Evolutionary conservation across 2,329 filamentous ascomycete species (phyloP).

Genomic region (Penicillium sp.): DNA sequence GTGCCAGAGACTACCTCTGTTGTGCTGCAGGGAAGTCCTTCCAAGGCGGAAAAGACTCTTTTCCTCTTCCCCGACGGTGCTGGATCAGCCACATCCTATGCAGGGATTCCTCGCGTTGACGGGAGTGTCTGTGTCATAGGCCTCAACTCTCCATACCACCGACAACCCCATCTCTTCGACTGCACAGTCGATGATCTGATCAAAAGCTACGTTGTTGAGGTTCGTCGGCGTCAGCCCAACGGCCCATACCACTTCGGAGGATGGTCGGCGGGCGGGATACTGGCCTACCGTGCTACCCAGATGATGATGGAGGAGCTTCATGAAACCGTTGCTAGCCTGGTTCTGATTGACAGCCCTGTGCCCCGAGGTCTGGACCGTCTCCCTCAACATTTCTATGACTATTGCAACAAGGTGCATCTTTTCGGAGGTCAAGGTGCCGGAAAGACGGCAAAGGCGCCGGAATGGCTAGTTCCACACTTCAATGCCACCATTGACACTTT

Average conservation of each 20-base stretch:
- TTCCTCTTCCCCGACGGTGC: not conserved
- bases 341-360: slow-evolving; percentile 61
- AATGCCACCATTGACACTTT: slow-evolving; percentile 16
- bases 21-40: not conserved
- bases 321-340: slow-evolving; percentile 56
- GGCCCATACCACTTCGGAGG: slow-evolving; percentile 63
- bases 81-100: not conserved
- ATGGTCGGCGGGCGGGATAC: slow-evolving; percentile 55
- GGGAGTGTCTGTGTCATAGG: not conserved
- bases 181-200: slow-evolving; percentile 25
- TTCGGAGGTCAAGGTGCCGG: not conserved
- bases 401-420: slow-evolving; percentile 43
- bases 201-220: slow-evolving; percentile 30
- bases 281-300: slow-evolving; percentile 67
- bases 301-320: slow-evolving; percentile 62
- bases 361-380: slow-evolving; percentile 47
- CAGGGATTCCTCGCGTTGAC: not conserved
- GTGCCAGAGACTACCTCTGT: not conserved
- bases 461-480: slow-evolving; percentile 22
- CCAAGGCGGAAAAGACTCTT: not conserved
- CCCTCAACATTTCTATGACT: slow-evolving; percentile 61
- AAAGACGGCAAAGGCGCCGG: not conserved
- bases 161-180: slow-evolving; percentile 4
- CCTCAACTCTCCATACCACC: slow-evolving; percentile 24
- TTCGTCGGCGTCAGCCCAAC: slow-evolving; percentile 39